Base-by-base conservation (phyloP, 176 grass and related monocot genomes). In the Olyra latifolia region DNA sequence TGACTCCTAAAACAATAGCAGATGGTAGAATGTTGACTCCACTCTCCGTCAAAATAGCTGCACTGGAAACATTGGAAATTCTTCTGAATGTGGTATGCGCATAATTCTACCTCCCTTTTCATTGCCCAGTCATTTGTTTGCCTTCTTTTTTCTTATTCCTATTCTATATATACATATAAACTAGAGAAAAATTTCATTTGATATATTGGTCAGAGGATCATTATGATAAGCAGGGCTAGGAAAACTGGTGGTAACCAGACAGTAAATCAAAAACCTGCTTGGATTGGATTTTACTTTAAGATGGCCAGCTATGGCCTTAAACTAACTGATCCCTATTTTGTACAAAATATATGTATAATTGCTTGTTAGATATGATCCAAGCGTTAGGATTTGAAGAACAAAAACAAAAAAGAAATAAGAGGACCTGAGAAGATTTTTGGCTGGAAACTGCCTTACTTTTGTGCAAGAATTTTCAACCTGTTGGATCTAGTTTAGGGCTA, bases 21-120 rank as follows among this genome's bases (percentile, higher is more conserved):
- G 55, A 47, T 81, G 74, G 52, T 69, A 88, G 69, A 82, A 69
- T 45, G 23, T 69, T 61, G 35, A 68, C 69, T 45, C 83, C 87
- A 66, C 88, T 89, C 60, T 85, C 63, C 79, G 78, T 98, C 42
- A 95, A 91, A 77, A 89, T 93, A 79, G 92, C 92, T 60, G 92
- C 92, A 45, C 65, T 98, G 14, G 74, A 92, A 83, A 85, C 92
- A 80, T 77, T 98, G 80, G 92, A 88, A 87, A 79, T 87, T 87
- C 92, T 98, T 72, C 79, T 98, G 43, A 92, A 80, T 83, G 86
- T 88, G 86, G 95, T 98, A 91, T 81, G 54, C 62, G 30, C 39
- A 82, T 49, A 75, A 87, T 71, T n/a, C 52, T 60, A 70, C 46
- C 57, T 45, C n/a, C n/a, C n/a, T n/a, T n/a, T n/a, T n/a, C n/a